Conservation (phyloP, 352 stramenopile genomes). For the Phytophthora citricola region DNA sequence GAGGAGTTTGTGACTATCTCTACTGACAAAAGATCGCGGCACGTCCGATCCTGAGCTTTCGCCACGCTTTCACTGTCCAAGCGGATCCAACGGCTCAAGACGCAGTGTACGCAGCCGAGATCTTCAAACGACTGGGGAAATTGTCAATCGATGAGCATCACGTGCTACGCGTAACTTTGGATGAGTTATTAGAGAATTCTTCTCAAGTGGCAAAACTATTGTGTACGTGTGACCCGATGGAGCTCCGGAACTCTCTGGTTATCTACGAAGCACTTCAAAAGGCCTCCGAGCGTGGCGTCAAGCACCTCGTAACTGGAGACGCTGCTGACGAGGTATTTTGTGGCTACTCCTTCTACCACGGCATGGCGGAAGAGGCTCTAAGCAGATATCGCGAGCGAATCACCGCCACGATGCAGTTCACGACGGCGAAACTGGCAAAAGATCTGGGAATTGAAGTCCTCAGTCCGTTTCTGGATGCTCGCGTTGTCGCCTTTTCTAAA, state of each 20-base stretch:
- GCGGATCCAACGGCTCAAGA: conserved; percentile 48
- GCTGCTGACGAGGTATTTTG: conserved; percentile 90
- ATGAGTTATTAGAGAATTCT: conserved; percentile 59
- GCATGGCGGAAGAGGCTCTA: conserved; percentile 61
- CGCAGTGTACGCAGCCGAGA: conserved; percentile 48
- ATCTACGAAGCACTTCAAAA: conserved; percentile 77
- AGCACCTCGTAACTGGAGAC: conserved; percentile 81
- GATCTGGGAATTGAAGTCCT: conserved; percentile 72
- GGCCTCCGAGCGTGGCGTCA: conserved; percentile 60
- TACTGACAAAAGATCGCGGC: conserved; percentile 45
- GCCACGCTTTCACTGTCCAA: conserved; percentile 65
- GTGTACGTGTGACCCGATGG: conserved; percentile 85
- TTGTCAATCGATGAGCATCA: conserved; percentile 71
- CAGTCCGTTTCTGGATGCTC: conserved; percentile 78
- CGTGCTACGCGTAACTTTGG: conserved; percentile 58
- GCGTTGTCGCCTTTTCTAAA: conserved; percentile 76
- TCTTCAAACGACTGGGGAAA: conserved; percentile 48
- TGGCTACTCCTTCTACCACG: conserved; percentile 88
- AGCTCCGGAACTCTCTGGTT: conserved; percentile 87
- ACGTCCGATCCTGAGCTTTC: conserved; percentile 57
- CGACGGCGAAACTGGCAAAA: conserved; percentile 66
- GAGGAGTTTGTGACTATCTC: conserved; percentile 41
- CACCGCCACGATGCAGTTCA: conserved; percentile 85
- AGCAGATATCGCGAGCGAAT: conserved; percentile 79
- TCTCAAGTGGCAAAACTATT: conserved; percentile 55